Percentiles rank a stretch among this genome's conserved stretches.
These are phyloP conservation scores for Macrolepiota dolichaula DNA, from an alignment of 768 basidiomycete species.

Conservation along the genomic window DNA sequence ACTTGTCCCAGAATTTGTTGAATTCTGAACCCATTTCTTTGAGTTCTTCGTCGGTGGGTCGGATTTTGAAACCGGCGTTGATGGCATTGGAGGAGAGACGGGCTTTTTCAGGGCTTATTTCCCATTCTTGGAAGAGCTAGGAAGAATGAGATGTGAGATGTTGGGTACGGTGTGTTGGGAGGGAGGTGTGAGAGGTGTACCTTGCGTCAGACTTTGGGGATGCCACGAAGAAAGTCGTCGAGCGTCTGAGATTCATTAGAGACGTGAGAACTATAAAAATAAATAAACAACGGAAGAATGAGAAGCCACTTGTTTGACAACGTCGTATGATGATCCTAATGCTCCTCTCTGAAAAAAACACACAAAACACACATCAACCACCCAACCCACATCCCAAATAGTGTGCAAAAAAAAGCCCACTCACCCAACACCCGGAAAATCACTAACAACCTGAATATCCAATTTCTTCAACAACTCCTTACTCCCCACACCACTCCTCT, in stretches of 20 bases:
- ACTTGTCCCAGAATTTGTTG: constrained; percentile 61
- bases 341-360: constrained; percentile 55
- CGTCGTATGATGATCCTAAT: constrained; percentile 75
- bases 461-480: constrained; percentile 51
- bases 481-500: constrained; percentile 67
- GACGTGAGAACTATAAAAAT: constrained; percentile 53
- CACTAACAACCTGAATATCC: constrained; percentile 60
- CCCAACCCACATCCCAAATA: not conserved
- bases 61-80: constrained; percentile 77
- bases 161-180: not conserved
- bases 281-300: too few species aligned
- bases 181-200: constrained; percentile 15
- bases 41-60: constrained; percentile 63
- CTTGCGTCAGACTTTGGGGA: constrained; percentile 54
- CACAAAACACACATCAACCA: not conserved
- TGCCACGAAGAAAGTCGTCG: constrained; percentile 71
- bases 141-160: not conserved
- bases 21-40: constrained; percentile 79
- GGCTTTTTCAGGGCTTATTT: constrained; percentile 63
- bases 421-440: constrained; percentile 68
- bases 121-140: constrained; percentile 61
- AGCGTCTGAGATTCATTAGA: constrained; percentile 60
- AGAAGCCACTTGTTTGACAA: constrained; percentile 42
- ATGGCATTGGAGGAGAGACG: constrained; percentile 68
- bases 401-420: constrained; percentile 18